Percentiles rank a stretch among this genome's conserved stretches.
These are phyloP conservation scores for Samsoniella hepiali DNA, from an alignment of 2,329 filamentous ascomycete genomes.

Conservation along the genomic window DNA sequence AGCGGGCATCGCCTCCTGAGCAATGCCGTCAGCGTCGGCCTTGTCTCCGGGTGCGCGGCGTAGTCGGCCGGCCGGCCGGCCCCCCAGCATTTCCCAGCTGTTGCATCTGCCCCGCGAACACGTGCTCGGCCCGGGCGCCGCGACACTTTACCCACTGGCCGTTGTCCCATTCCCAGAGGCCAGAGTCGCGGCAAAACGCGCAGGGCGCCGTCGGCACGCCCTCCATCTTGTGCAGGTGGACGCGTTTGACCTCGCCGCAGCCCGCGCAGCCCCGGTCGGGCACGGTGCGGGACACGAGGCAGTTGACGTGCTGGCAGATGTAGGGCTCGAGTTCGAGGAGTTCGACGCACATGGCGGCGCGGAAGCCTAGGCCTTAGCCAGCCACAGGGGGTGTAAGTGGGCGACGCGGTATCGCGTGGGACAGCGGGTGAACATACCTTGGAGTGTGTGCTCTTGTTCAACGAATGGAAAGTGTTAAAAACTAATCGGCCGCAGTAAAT, in stretches of 20 bases:
- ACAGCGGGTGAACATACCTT: neutral
- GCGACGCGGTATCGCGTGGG: neutral
- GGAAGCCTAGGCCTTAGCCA: neutral
- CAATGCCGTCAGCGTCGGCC: too few species aligned
- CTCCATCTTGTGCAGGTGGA: neutral
- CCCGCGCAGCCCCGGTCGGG: neutral
- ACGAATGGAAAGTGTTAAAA: too few species aligned
- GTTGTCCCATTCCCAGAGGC: neutral
- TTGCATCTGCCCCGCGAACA: neutral
- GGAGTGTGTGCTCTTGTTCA: too few species aligned
- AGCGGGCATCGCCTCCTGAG: too few species aligned
- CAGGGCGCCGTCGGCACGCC: neutral
- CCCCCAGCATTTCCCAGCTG: neutral
- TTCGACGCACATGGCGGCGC: neutral
- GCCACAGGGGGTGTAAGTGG: neutral
- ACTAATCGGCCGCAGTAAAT: too few species aligned
- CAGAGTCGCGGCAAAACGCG: neutral
- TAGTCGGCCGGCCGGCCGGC: neutral
- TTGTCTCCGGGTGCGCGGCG: too few species aligned
- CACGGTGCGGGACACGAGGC: neutral
- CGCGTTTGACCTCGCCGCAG: neutral
- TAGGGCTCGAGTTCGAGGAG: neutral
- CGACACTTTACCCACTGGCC: neutral
- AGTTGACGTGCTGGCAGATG: neutral
- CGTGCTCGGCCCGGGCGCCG: too few species aligned